Percentiles rank a stretch among this genome's conserved stretches.
Conservation (phyloP, 805 yeast genomes). For the Candida arabinofermentans region DNA sequence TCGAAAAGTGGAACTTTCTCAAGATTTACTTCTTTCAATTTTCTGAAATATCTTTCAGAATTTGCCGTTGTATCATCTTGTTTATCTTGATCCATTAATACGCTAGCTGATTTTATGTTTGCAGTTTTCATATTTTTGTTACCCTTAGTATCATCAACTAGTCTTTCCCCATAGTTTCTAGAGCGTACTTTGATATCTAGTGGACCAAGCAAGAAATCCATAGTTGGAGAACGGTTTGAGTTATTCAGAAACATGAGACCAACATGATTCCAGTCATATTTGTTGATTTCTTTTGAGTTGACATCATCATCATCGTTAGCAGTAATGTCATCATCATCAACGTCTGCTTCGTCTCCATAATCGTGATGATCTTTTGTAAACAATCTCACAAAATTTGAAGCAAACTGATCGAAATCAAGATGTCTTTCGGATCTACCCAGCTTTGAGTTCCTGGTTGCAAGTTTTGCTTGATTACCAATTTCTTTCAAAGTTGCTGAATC, state of each 20-base stretch:
- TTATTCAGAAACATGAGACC: constrained; percentile 49
- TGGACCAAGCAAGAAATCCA: constrained; percentile 70
- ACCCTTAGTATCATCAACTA: constrained; percentile 40
- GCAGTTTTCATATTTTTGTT: constrained; percentile 45
- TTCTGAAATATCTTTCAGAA: constrained; percentile 48
- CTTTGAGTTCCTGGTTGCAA: constrained; percentile 58
- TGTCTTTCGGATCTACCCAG: constrained; percentile 53
- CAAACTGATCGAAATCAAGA: constrained; percentile 45
- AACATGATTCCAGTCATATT: constrained; percentile 55
- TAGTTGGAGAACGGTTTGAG: constrained; percentile 44
- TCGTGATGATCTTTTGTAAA: constrained; percentile 6
- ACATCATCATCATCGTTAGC: constrained; percentile 10
- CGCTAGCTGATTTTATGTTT: constrained; percentile 46
- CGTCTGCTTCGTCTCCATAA: constrained; percentile 1
- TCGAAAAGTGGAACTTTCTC: constrained; percentile 53
- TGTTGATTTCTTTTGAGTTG: constrained; percentile 19
- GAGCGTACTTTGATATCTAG: constrained; percentile 54
- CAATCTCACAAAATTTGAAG: constrained; percentile 35
- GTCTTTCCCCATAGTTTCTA: constrained; percentile 30
- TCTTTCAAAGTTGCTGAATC: constrained; percentile 63
- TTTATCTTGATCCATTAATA: constrained; percentile 46
- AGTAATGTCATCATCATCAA: constrained; percentile 19
- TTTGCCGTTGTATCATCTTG: constrained; percentile 57
- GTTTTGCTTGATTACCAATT: constrained; percentile 58
- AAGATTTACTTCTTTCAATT: constrained; percentile 28